These are phyloP conservation scores for Epichloe festucae DNA, from an alignment of 2,329 filamentous ascomycete species.

Conservation along the genomic window DNA sequence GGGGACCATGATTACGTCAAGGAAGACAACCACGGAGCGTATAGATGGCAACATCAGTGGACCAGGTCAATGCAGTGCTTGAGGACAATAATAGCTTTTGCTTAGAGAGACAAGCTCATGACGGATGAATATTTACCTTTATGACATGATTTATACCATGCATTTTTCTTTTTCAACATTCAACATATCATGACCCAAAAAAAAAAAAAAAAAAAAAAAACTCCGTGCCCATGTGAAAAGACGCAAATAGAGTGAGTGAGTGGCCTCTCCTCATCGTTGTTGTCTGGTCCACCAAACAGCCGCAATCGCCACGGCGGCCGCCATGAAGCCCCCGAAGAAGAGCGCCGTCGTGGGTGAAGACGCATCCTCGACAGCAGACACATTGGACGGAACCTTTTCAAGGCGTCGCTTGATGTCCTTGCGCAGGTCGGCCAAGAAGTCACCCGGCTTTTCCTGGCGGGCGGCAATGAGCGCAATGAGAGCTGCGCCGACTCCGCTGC, in stretches of 20 bases:
- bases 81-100: no score
- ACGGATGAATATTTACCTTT: not conserved
- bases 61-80: no score
- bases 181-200: not conserved
- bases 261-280: constrained; percentile 7
- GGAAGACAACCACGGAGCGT: no score
- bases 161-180: not conserved
- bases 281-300: constrained; percentile 24
- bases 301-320: constrained; percentile 23
- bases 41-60: no score
- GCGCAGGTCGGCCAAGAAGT: constrained; percentile 30
- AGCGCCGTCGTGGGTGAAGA: constrained; percentile 18
- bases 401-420: constrained; percentile 24
- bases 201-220: not conserved
- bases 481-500: constrained; percentile 71
- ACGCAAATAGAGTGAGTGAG: not conserved
- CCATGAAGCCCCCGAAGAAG: constrained; percentile 21
- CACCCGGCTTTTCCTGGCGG: constrained; percentile 41
- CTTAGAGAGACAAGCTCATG: not conserved
- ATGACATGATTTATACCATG: not conserved
- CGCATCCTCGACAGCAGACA: constrained; percentile 17
- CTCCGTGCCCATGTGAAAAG: constrained; percentile 3
- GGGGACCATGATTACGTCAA: no score
- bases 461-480: constrained; percentile 86
- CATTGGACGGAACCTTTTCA: constrained; percentile 19